Percentiles rank a stretch among this genome's conserved stretches.
Evolutionary conservation across 2,329 filamentous ascomycete species (phyloP).

Genomic region (Clonostachys sp.): DNA sequence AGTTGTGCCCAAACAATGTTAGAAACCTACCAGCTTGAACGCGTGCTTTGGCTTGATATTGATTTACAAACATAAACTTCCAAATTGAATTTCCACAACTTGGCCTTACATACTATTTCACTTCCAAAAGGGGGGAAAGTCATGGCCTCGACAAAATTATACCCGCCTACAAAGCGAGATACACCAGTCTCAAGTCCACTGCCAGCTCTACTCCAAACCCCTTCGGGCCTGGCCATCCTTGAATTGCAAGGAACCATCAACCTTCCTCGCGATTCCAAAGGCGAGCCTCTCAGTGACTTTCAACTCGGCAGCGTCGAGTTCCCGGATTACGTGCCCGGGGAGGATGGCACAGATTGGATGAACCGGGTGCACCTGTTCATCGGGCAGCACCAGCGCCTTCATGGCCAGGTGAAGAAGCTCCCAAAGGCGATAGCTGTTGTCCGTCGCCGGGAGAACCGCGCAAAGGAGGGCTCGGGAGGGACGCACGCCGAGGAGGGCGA

Average conservation of each 20-base stretch:
- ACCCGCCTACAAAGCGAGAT: slow-evolving; percentile 26
- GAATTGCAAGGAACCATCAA: slow-evolving; percentile 93
- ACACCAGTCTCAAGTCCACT: slow-evolving; percentile 49
- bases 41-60: no score
- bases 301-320: slow-evolving; percentile 72
- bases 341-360: slow-evolving; percentile 67
- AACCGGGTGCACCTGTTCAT: slow-evolving; percentile 85
- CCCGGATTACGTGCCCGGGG: slow-evolving; percentile 59
- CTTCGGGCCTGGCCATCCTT: slow-evolving; percentile 80
- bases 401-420: slow-evolving; percentile 86
- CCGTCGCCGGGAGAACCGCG: slow-evolving; percentile 34
- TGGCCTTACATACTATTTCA: background rate
- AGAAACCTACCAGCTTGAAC: background rate
- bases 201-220: slow-evolving; percentile 81
- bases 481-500: slow-evolving; percentile 13
- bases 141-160: slow-evolving; percentile 32
- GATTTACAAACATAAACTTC: no score
- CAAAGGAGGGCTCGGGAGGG: slow-evolving; percentile 28
- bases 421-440: slow-evolving; percentile 76
- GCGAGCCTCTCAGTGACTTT: slow-evolving; percentile 17
- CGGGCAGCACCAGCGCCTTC: slow-evolving; percentile 82
- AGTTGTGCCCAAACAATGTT: background rate
- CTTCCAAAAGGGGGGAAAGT: background rate
- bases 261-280: slow-evolving; percentile 44
- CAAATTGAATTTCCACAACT: background rate